Base-by-base conservation (phyloP, 805 yeast genomes). In the Priceomyces medius region DNA sequence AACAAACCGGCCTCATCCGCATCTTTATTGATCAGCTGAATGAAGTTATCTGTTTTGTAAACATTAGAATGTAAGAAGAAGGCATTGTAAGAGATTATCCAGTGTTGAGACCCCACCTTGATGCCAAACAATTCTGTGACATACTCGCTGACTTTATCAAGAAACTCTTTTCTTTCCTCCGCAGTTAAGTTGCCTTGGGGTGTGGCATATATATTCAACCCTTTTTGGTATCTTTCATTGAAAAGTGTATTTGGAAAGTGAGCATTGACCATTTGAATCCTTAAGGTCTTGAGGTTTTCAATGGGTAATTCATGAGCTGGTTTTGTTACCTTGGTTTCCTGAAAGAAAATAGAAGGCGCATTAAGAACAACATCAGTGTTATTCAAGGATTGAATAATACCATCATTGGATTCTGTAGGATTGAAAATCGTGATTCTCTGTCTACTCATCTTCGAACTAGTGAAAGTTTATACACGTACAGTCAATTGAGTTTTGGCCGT, bases 371-470 rank as follows among this genome's bases (percentile, higher is more conserved):
- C 29, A 29, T 46, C 38, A 1, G 51, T 43, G 7, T 40, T 20
- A 36, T 47, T 46, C 7, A 55, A 43, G 4, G 37, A 27, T 10
- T 46, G 33, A 8, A 66, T 52, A 14, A 64, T 37, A 16, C 47
- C 50, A 36, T 63, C 66, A 38, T 61, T 55, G 19, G 48, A 45
- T 3, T 41, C 24, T 4, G 44, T 46, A 10, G 62, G 64, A 44
- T 64, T 64, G 44, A 54, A 49, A 21, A 64, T 41, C 16, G 71
- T 63, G 12, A 58, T 53, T 47, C 71, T 50, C 34, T 65, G 69
- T 48, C 56, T 61, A 34, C 54, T 45, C 54, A 51, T 52, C 8
- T 21, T 21, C n/a, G 24, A 21, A 21, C 24, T 21, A 21, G 9
- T 21, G 24, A 21, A 21, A 21, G 8, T 6, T 21, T 21, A 7